These are phyloP conservation scores for Cladosporium sp. DNA, from an alignment of 2,329 filamentous ascomycete genomes.

Conservation along the genomic window DNA sequence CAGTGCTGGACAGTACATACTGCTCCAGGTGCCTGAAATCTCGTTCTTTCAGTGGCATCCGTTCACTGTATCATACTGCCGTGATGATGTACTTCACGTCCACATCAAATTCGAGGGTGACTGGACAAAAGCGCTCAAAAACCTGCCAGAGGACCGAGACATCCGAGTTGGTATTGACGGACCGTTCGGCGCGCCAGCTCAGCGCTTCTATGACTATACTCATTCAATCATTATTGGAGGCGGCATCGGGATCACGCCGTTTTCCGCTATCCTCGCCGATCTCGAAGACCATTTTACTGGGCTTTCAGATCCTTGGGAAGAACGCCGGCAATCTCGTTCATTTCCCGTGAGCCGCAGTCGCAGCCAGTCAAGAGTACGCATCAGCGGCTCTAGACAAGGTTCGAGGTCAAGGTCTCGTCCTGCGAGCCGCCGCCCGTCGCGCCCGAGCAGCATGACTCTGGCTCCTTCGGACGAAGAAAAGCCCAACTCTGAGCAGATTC, in stretches of 20 bases:
- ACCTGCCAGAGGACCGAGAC: slow-evolving; percentile 31
- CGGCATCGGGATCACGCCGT: slow-evolving; percentile 54
- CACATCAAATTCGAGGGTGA: slow-evolving; percentile 56
- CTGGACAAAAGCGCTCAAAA: slow-evolving; percentile 46
- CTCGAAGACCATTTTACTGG: slow-evolving; percentile 37
- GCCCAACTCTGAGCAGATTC: not conserved
- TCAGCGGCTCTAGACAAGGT: not conserved
- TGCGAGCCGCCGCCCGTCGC: not conserved
- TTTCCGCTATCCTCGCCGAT: slow-evolving; percentile 51
- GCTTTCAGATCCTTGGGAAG: slow-evolving; percentile 19
- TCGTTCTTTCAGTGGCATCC: slow-evolving; percentile 55
- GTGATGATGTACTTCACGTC: slow-evolving; percentile 46
- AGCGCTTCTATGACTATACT: slow-evolving; percentile 54
- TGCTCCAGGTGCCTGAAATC: slow-evolving; percentile 49
- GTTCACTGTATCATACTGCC: slow-evolving; percentile 53
- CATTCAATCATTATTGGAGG: slow-evolving; percentile 51
- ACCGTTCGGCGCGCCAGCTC: slow-evolving; percentile 52
- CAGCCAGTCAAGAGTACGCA: slow-evolving; percentile 7
- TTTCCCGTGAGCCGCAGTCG: slow-evolving; percentile 5
- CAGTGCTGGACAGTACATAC: slow-evolving; percentile 52
- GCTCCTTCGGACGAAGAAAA: not conserved
- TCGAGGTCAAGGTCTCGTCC: not conserved
- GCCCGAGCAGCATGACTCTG: slow-evolving; percentile 3
- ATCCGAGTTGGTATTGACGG: slow-evolving; percentile 52
- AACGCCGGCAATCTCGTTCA: slow-evolving; percentile 2